phyloP scores from a whole-genome alignment of 441 rosid species.

The Cnidoscolus chayamansa region DNA sequence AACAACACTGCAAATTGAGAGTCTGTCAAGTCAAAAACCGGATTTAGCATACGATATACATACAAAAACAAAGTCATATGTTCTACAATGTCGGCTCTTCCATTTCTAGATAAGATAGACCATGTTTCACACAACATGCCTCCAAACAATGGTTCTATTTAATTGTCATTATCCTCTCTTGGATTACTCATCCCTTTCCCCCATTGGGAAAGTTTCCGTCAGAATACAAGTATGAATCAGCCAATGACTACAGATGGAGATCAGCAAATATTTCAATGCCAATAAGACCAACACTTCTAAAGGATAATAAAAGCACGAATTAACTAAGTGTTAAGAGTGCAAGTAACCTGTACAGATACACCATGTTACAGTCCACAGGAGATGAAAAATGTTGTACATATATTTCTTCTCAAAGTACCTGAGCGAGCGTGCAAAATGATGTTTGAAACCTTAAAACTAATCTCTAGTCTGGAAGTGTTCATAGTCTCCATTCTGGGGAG shows the following conservation, averaged over 20 bases:
- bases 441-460: constrained; percentile 17
- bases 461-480: constrained; percentile 48
- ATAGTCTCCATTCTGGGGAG: constrained; percentile 63
- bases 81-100: background rate
- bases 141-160: background rate
- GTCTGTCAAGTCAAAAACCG: background rate
- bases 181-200: background rate
- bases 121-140: background rate
- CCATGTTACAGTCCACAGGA: constrained; percentile 30
- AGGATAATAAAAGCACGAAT: constrained; percentile 21
- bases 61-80: background rate
- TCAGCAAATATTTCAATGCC: background rate
- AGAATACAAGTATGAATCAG: background rate
- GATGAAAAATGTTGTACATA: constrained; percentile 33
- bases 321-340: constrained; percentile 11
- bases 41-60: background rate
- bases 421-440: constrained; percentile 9
- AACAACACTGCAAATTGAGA: background rate
- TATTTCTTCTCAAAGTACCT: constrained; percentile 27
- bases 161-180: background rate
- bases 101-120: background rate
- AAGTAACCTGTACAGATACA: constrained; percentile 44
- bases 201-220: background rate
- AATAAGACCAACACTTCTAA: constrained; percentile 19
- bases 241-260: background rate